Evolutionary conservation across 1,284 basidiomycete species (phyloP).

Genomic region (Tylopilus microsporus): DNA sequence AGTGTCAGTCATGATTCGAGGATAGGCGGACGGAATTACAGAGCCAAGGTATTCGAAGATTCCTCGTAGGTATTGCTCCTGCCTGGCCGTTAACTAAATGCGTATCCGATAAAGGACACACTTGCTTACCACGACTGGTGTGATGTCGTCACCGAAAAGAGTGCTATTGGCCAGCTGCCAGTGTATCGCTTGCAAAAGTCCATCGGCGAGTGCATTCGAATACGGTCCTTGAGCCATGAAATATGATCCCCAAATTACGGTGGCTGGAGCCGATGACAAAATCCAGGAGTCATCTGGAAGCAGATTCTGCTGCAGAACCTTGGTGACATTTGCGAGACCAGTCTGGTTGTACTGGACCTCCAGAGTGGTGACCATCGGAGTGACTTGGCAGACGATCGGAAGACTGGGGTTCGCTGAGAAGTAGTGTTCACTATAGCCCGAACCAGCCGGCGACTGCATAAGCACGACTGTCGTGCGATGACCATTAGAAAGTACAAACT

Average conservation of each 20-base stretch:
- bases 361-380: neutral
- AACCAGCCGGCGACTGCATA: neutral
- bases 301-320: neutral
- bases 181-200: no score
- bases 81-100: neutral
- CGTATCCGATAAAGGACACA: neutral
- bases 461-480: neutral
- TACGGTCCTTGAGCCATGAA: neutral
- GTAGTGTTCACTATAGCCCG: neutral
- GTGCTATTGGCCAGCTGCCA: no score
- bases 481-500: neutral
- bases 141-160: neutral
- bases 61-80: neutral
- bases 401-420: neutral
- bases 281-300: neutral
- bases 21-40: neutral
- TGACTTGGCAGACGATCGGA: neutral
- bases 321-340: neutral
- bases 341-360: neutral
- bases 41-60: neutral
- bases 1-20: neutral
- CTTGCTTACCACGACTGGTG: neutral
- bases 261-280: neutral
- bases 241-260: neutral
- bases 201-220: neutral